Conservation (phyloP, 2,329 filamentous ascomycete genomes). For the Neonectria faginata region DNA sequence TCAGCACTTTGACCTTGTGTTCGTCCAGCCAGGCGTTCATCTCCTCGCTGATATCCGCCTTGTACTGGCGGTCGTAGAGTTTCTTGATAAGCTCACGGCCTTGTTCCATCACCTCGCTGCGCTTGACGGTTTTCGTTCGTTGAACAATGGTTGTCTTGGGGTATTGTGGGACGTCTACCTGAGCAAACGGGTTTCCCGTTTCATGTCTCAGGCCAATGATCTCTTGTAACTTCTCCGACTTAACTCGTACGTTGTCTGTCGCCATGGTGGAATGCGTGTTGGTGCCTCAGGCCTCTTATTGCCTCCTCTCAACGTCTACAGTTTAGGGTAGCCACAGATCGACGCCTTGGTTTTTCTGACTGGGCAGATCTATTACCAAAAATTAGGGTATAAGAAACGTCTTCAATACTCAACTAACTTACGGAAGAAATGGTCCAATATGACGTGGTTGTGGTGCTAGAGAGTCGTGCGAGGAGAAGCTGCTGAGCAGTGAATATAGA, state of each 20-base stretch:
- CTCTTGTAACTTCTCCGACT: neutral
- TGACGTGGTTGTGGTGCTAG: neutral
- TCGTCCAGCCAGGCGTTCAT: slow-evolving; percentile 10
- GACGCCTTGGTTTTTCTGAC: neutral
- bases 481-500: neutral
- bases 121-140: slow-evolving; percentile 4
- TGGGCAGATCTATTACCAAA: neutral
- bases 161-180: neutral
- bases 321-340: neutral
- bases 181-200: too few relatives aligned
- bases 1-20: slow-evolving; percentile 12
- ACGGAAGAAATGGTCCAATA: neutral
- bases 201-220: neutral
- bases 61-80: neutral
- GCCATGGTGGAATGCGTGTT: neutral
- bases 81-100: neutral
- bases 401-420: neutral
- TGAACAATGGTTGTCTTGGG: neutral
- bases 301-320: neutral
- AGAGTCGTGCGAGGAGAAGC: neutral
- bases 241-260: neutral
- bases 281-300: neutral
- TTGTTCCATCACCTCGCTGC: slow-evolving; percentile 2
- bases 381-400: neutral
- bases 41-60: neutral